A percentile compares a stretch with the other conserved stretches of the same genome.
These are phyloP conservation scores for Lodderomyces margitis DNA, from an alignment of 1,139 yeast species.

Conservation along the genomic window DNA sequence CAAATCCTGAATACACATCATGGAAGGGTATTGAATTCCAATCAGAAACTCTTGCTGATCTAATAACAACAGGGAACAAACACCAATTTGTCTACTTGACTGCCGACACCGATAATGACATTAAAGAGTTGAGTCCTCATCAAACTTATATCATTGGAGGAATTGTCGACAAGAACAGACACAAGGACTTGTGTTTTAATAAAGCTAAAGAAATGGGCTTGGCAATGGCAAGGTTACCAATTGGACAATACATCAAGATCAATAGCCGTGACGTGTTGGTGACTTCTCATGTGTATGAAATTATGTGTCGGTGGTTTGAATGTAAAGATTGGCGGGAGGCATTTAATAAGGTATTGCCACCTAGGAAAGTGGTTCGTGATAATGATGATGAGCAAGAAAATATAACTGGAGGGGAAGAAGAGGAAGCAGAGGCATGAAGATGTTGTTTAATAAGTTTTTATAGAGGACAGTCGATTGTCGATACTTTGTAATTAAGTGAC, in stretches of 20 bases:
- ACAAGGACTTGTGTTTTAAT: slow-evolving; percentile 75
- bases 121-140: slow-evolving; percentile 61
- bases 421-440: slow-evolving; percentile 5
- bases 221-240: slow-evolving; percentile 77
- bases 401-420: slow-evolving; percentile 6
- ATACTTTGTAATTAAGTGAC: background rate
- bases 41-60: slow-evolving; percentile 40
- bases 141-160: slow-evolving; percentile 90
- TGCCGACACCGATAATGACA: slow-evolving; percentile 77
- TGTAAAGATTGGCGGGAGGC: slow-evolving; percentile 78
- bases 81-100: slow-evolving; percentile 64
- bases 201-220: slow-evolving; percentile 78
- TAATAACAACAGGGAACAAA: slow-evolving; percentile 30
- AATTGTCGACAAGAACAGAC: slow-evolving; percentile 91
- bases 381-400: background rate
- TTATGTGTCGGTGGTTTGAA: slow-evolving; percentile 80
- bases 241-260: slow-evolving; percentile 77
- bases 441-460: background rate
- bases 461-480: background rate
- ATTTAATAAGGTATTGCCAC: slow-evolving; percentile 81
- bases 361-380: slow-evolving; percentile 54
- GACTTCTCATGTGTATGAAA: slow-evolving; percentile 89
- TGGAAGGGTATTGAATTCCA: slow-evolving; percentile 69
- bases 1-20: slow-evolving; percentile 53
- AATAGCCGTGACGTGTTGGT: slow-evolving; percentile 89